Evolutionary conservation across 305 asterid species (phyloP), one percentile per base, ranked within the genome.

Genomic region (Fraxinus paxiana): DNA sequence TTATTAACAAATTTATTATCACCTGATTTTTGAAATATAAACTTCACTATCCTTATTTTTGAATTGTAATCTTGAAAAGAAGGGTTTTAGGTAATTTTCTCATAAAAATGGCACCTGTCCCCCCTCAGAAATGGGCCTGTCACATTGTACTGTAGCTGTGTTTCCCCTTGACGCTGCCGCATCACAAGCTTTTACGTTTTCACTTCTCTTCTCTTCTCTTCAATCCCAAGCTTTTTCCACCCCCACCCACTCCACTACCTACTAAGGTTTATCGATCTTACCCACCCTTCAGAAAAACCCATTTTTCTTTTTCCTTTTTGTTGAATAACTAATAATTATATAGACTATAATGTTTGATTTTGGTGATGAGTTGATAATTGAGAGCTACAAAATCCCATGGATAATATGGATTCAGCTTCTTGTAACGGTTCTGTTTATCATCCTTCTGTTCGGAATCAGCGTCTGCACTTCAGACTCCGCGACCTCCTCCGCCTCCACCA

Each of bases 321-420:
- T 24, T 6, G 65, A 54, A 54, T 54, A 54, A 17, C 65, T 54
- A 54, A 17, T 18, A 54, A 54, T 54, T 54, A 5, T 54, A 54
- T 54, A 54, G 26, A 54, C 2, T 54, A 54, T 54, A 1, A 93
- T 95, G 98, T 82, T 88, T 83, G 96, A 88, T 59, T 89, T 90
- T 38, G 98, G 92, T 77, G 93, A 91, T 34, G 98, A 91, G 82
- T 77, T 93, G 34, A 87, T 90, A 63, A 76, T 95, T 26, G 95
- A 92, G 38, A 87, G 90, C 88, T 91, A 76, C 81, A 90, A 83
- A 79, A 84, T 91, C 24, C 91, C 96, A 89, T 93, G 98, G 98
- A 87, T 93, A 3, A 88, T 93, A 35, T 95, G 98, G 98, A 93
- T 93, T 85, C 97, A 93, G 71, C 90, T 95, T 54, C 35, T 92